Conservation (phyloP, 805 yeast species). For the Saturnispora sanitii region DNA sequence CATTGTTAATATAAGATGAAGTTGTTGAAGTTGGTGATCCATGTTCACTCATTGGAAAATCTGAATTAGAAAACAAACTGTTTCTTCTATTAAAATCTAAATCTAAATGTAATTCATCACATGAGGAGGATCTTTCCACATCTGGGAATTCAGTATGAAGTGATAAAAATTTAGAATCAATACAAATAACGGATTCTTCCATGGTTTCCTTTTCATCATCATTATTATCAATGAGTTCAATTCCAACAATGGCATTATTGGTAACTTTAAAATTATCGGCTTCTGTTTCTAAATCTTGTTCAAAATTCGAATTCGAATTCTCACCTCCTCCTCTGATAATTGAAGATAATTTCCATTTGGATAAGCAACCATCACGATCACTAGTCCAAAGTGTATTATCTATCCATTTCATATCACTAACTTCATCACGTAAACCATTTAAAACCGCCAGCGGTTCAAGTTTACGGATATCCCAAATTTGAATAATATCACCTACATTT, state of each 20-base stretch:
- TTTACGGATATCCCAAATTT: constrained; percentile 70
- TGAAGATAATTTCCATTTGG: constrained; percentile 39
- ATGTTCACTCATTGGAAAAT: not conserved
- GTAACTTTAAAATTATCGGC: constrained; percentile 21
- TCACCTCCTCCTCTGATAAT: no score
- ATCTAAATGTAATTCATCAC: no score
- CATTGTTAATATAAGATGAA: not conserved
- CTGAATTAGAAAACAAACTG: not conserved
- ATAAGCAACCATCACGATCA: constrained; percentile 55
- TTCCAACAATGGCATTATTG: constrained; percentile 36
- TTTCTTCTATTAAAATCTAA: no score
- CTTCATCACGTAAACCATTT: constrained; percentile 44
- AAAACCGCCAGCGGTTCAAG: constrained; percentile 42
- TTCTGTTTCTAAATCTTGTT: not conserved
- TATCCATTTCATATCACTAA: constrained; percentile 55
- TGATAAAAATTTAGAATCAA: constrained; percentile 49
- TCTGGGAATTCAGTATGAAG: constrained; percentile 29
- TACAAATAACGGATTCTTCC: no score
- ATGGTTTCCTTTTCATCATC: constrained; percentile 19
- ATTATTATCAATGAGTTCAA: constrained; percentile 30
- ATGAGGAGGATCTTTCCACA: no score
- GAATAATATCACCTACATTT: constrained; percentile 32
- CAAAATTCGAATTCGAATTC: no score
- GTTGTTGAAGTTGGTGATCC: not conserved
- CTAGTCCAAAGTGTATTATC: constrained; percentile 39